Base-by-base conservation (phyloP, 1,284 basidiomycete species). In the Omphalotus olearius region DNA sequence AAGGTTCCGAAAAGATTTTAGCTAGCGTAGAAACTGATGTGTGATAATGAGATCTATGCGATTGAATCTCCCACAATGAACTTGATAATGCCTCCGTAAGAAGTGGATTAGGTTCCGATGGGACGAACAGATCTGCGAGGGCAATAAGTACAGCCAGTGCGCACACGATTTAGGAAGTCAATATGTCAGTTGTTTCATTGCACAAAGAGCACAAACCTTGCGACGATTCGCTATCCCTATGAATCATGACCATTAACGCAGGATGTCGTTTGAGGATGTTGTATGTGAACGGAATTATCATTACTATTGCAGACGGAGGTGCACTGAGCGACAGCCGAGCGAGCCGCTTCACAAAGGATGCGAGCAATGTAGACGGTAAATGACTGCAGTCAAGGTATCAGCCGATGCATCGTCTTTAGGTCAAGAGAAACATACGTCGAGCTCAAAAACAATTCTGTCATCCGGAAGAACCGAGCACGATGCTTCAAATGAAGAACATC, bases 211-310 rank as follows among this genome's bases (percentile, higher is more conserved):
- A 36, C 23, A 17, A 18, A 55, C 46, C 45, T 37, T 51, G 14
- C n/a, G 26, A 44, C 4, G 11, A 16, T 11, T 55, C 76, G 6
- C 67, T 72, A 41, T 67, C 59, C 35, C 84, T 79, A 67, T 99
- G 97, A 38, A 99, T 91, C 86, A 99, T 90, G 37, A 72, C 72
- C 92, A 98, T 96, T 58, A 95, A 81, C 0, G 86, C 82, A 7
- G 94, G 94, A 68, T 99, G 96, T 11, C 81, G 76, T 67, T 97
- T 98, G 63, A 99, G 82, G 51, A 96, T 74, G 67, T 99, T 99
- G 74, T 98, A 99, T 7, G 88, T 85, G 69, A 99, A 93, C 0
- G 97, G 94, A 28, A 99, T 83, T 57, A 93, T 75, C 71, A 93
- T 88, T 52, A 99, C 81, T 33, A 95, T 85, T 1, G 91, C 96